phyloP scores from a whole-genome alignment of 2,329 filamentous ascomycete species.

The Talaromyces marneffei region DNA sequence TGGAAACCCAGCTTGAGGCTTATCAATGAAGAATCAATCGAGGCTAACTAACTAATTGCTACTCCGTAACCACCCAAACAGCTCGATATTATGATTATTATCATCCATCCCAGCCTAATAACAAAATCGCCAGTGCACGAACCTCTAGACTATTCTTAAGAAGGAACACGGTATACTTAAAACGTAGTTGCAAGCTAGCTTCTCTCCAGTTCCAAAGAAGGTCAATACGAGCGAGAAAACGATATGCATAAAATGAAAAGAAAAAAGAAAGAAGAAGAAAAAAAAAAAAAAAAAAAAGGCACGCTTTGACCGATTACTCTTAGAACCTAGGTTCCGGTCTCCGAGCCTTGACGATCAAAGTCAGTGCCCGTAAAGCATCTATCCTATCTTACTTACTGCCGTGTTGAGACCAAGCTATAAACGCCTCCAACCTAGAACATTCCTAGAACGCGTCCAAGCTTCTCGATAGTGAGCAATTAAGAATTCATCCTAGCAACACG shows the following conservation, averaged over 20 bases:
- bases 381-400: background rate
- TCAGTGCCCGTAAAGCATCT: background rate
- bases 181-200: background rate
- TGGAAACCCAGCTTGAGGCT: background rate
- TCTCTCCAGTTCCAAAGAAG: background rate
- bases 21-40: background rate
- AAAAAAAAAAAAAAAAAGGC: background rate
- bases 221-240: background rate
- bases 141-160: background rate
- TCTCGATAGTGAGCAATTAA: background rate
- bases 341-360: background rate
- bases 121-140: background rate
- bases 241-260: background rate
- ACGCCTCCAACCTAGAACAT: too few relatives aligned
- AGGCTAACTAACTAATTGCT: background rate
- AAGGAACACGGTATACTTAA: background rate
- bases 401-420: background rate
- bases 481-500: background rate
- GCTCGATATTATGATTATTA: too few relatives aligned
- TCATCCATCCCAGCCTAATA: too few relatives aligned
- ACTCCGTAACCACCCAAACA: too few relatives aligned
- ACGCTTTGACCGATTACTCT: background rate
- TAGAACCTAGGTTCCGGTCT: background rate
- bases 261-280: too few relatives aligned
- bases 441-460: background rate